phyloP scores from a whole-genome alignment of 192 early-diverging fungal genomes.

The Mortierella antarctica region DNA sequence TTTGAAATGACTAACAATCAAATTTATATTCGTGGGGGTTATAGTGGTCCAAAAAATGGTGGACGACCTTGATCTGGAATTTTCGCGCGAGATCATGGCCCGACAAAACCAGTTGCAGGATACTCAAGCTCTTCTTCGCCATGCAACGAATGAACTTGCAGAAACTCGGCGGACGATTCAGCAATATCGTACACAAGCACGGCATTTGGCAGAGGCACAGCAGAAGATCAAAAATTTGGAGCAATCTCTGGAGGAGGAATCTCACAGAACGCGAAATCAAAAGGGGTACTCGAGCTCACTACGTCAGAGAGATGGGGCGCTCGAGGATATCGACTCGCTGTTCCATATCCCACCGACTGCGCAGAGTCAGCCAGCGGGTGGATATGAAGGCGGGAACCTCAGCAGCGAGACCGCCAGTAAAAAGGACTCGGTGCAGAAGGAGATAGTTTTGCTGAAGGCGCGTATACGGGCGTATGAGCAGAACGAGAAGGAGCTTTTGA shows the following conservation, averaged over 20 bases:
- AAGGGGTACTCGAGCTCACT: slow-evolving; percentile 25
- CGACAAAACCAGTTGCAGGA: slow-evolving; percentile 70
- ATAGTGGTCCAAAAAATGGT: slow-evolving; percentile 75
- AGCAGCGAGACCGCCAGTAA: neutral
- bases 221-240: slow-evolving; percentile 73
- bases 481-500: slow-evolving; percentile 56
- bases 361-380: neutral
- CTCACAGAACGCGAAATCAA: slow-evolving; percentile 52
- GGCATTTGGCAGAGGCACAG: slow-evolving; percentile 67
- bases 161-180: slow-evolving; percentile 65
- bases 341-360: slow-evolving; percentile 2
- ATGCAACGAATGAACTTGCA: slow-evolving; percentile 64
- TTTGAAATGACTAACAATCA: neutral
- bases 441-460: slow-evolving; percentile 44
- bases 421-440: slow-evolving; percentile 3
- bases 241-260: slow-evolving; percentile 62
- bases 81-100: slow-evolving; percentile 64
- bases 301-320: slow-evolving; percentile 6
- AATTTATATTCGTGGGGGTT: neutral
- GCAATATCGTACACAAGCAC: slow-evolving; percentile 58
- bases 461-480: slow-evolving; percentile 53
- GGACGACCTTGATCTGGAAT: slow-evolving; percentile 76
- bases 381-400: too few relatives aligned
- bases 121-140: slow-evolving; percentile 65
- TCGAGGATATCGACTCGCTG: slow-evolving; percentile 13